phyloP scores from a whole-genome alignment of 768 basidiomycete genomes.

The Phanerochaete carnosa region DNA sequence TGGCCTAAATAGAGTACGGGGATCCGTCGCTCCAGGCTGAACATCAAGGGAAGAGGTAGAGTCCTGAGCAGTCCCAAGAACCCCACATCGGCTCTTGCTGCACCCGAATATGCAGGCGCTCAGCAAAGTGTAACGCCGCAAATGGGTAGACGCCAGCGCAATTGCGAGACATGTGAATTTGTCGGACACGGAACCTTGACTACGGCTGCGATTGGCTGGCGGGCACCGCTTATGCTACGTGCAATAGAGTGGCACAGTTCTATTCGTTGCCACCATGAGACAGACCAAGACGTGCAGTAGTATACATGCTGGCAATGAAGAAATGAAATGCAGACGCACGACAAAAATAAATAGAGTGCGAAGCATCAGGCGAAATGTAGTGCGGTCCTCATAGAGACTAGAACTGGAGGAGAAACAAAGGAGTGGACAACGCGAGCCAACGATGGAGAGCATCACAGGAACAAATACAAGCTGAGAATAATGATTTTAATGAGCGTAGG shows the following conservation, averaged over 20 bases:
- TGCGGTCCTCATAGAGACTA: not conserved
- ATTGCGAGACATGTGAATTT: slow-evolving; percentile 2
- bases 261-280: not conserved
- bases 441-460: not conserved
- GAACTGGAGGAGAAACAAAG: not conserved
- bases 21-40: not conserved
- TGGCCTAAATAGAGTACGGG: not conserved
- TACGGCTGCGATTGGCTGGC: not conserved
- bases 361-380: not conserved
- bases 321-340: not conserved
- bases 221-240: not conserved
- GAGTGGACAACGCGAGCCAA: not conserved
- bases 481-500: not conserved
- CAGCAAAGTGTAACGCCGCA: not conserved
- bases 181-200: not conserved
- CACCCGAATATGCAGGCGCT: not conserved
- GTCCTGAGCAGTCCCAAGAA: not conserved
- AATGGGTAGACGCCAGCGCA: not conserved
- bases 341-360: slow-evolving; percentile 3
- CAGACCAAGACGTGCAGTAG: not conserved
- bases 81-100: not conserved
- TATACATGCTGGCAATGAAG: not conserved
- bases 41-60: not conserved
- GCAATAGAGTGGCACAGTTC: not conserved
- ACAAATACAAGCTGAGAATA: not conserved